Percentiles rank a stretch among this genome's conserved stretches.
Conservation (phyloP, 2,329 filamentous ascomycete species). For the Fonsecaea monophora region DNA sequence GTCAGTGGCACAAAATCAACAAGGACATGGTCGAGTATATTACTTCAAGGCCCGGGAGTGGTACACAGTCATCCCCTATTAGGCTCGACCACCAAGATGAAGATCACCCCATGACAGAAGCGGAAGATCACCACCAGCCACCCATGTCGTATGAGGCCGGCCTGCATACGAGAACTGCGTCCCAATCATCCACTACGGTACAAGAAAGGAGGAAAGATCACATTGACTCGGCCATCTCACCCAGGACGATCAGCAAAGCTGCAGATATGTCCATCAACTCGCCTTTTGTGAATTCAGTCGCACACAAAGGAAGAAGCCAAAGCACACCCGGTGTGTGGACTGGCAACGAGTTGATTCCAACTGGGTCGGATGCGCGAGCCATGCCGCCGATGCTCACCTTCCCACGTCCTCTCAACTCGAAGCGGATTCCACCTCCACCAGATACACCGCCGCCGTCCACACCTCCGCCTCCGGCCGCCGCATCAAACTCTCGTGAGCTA, state of each 20-base stretch:
- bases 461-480: conserved; percentile 38
- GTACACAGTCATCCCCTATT: conserved; percentile 12
- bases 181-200: not conserved
- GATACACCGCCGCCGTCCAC: conserved; percentile 25
- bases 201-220: not conserved
- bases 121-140: conserved; percentile 3
- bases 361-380: conserved; percentile 12
- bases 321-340: conserved; percentile 25
- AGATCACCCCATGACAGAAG: conserved; percentile 3
- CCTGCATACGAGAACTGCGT: not conserved
- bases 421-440: conserved; percentile 32
- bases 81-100: conserved; percentile 10
- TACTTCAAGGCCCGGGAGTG: conserved; percentile 44
- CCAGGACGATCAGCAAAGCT: conserved; percentile 33
- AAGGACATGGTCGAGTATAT: conserved; percentile 70
- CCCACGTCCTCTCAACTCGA: conserved; percentile 29
- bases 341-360: conserved; percentile 4
- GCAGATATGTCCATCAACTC: conserved; percentile 32
- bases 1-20: conserved; percentile 77
- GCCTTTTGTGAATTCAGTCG: conserved; percentile 12
- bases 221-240: conserved; percentile 31
- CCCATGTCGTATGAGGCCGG: not conserved
- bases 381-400: conserved; percentile 13
- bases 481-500: conserved; percentile 35
- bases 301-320: conserved; percentile 22